Percentiles rank a stretch among this genome's conserved stretches.
Evolutionary conservation across 345 rosid species (phyloP).

Genomic region (Euphorbia tirucalli): DNA sequence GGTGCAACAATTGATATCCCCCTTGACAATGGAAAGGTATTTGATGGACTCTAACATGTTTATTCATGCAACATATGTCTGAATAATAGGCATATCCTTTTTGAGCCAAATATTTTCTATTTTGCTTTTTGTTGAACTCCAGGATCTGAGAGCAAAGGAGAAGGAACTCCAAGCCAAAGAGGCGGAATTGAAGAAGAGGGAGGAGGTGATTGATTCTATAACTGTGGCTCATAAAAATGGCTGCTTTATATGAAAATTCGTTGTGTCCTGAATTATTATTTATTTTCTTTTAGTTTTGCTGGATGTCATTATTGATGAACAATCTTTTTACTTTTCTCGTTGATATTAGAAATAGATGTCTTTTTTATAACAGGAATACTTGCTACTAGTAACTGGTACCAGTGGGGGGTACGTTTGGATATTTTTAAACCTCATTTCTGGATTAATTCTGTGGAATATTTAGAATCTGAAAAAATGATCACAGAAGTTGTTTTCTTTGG

Average conservation of each 20-base stretch:
- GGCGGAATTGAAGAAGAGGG: slow-evolving; percentile 76
- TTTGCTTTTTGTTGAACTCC: slow-evolving; percentile 19
- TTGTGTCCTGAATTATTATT: background rate
- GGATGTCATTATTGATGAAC: background rate
- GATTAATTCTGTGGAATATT: background rate
- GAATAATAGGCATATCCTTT: slow-evolving; percentile 32
- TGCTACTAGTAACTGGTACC: background rate
- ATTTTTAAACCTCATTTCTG: background rate
- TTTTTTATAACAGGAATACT: background rate
- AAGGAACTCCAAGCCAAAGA: slow-evolving; percentile 93
- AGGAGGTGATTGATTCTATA: slow-evolving; percentile 55
- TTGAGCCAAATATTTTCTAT: slow-evolving; percentile 7
- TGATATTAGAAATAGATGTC: background rate
- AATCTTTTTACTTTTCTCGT: background rate
- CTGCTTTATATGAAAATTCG: background rate
- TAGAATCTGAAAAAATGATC: background rate
- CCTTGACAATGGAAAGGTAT: slow-evolving; percentile 75
- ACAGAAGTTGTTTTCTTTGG: background rate
- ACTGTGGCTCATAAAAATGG: slow-evolving; percentile 1
- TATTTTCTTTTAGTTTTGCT: background rate
- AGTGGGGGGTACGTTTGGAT: background rate
- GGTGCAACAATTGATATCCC: slow-evolving; percentile 85
- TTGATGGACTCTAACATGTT: slow-evolving; percentile 11
- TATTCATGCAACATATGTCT: slow-evolving; percentile 16
- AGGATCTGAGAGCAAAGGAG: slow-evolving; percentile 88